Conservation (phyloP, 2,329 filamentous ascomycete species). For the Monosporascus sp. region DNA sequence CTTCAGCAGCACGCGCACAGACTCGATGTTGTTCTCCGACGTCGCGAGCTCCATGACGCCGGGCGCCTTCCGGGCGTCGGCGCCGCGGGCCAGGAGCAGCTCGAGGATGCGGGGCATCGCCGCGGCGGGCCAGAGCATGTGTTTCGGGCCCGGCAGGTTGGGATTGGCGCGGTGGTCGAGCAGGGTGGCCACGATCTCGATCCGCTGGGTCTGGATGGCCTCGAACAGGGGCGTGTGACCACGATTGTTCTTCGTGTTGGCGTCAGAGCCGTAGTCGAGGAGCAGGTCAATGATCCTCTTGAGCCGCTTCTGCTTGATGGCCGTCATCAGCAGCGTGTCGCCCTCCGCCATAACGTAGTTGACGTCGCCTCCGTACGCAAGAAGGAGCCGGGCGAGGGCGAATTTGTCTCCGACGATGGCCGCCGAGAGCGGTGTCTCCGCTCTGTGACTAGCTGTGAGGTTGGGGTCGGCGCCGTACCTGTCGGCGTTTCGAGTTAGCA, state of each 20-base stretch:
- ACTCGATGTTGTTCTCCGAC: constrained; percentile 59
- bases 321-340: constrained; percentile 55
- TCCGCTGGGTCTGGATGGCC: constrained; percentile 40
- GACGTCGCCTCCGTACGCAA: constrained; percentile 56
- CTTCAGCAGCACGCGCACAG: constrained; percentile 51
- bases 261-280: constrained; percentile 40
- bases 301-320: constrained; percentile 49
- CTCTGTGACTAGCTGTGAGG: constrained; percentile 41
- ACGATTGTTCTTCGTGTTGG: constrained; percentile 45
- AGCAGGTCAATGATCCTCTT: constrained; percentile 40
- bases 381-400: constrained; percentile 52
- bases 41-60: constrained; percentile 61
- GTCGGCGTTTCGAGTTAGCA: neutral
- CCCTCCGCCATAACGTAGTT: constrained; percentile 49
- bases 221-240: constrained; percentile 47
- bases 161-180: constrained; percentile 58
- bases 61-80: constrained; percentile 53
- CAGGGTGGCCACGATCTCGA: constrained; percentile 41
- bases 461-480: constrained; percentile 56
- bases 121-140: constrained; percentile 37
- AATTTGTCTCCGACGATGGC: constrained; percentile 47
- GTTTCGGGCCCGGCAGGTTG: constrained; percentile 64
- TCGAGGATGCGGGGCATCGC: constrained; percentile 14
- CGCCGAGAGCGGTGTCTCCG: constrained; percentile 50
- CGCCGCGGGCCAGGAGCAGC: constrained; percentile 53